These are phyloP conservation scores for Wickerhamiella lipophila DNA, from an alignment of 805 yeast species.

Conservation along the genomic window DNA sequence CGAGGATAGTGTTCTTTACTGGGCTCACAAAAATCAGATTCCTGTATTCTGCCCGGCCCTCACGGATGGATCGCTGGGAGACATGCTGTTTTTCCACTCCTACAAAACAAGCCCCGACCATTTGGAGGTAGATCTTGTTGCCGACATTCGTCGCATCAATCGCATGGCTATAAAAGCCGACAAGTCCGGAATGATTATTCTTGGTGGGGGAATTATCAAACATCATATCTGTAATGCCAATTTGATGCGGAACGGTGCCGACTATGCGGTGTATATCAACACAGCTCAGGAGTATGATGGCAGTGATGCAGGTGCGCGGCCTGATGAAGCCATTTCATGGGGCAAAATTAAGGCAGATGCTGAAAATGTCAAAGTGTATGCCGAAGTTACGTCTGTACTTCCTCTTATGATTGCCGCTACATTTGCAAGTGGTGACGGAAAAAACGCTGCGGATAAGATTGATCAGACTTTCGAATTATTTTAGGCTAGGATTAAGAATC, in stretches of 20 bases:
- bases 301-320: slow-evolving; percentile 98
- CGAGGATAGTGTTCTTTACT: slow-evolving; percentile 83
- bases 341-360: slow-evolving; percentile 97
- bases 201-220: slow-evolving; percentile 93
- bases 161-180: slow-evolving; percentile 91
- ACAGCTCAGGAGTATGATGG: slow-evolving; percentile 99
- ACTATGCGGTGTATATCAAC: slow-evolving; percentile 90
- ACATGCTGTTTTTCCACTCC: slow-evolving; percentile 97
- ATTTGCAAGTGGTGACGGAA: slow-evolving; percentile 47
- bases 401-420: slow-evolving; percentile 97
- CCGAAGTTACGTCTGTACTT: slow-evolving; percentile 88
- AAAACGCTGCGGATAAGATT: slow-evolving; percentile 12
- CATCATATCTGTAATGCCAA: slow-evolving; percentile 98
- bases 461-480: slow-evolving; percentile 1
- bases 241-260: slow-evolving; percentile 98
- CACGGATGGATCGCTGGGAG: slow-evolving; percentile 98
- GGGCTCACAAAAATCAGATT: slow-evolving; percentile 95
- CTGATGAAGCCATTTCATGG: slow-evolving; percentile 98
- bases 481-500: background rate
- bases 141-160: slow-evolving; percentile 83
- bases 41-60: slow-evolving; percentile 96
- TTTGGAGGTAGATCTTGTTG: slow-evolving; percentile 80
- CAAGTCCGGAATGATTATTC: slow-evolving; percentile 86
- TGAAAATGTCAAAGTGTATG: slow-evolving; percentile 76
- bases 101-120: slow-evolving; percentile 88